Percentiles rank a stretch among this genome's conserved stretches.
Evolutionary conservation across 257 asterid genomes (phyloP).

Genomic region (Parsonsia alboflavescens): DNA sequence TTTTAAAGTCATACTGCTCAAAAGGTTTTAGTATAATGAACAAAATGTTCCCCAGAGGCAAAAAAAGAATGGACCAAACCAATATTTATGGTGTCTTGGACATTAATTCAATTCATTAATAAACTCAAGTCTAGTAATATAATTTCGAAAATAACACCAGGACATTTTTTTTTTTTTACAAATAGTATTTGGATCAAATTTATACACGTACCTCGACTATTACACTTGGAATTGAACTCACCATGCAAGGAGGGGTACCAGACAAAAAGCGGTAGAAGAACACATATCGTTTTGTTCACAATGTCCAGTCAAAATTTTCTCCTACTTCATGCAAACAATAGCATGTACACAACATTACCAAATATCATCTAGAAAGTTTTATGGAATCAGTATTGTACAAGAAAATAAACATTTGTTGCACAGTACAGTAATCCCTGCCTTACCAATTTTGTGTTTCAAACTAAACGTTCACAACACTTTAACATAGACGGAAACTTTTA

Average conservation of each 20-base stretch:
- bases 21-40: background rate
- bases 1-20: background rate
- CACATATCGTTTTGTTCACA: background rate
- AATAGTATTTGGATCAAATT: no score
- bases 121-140: no score
- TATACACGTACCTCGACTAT: no score
- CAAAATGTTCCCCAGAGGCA: background rate
- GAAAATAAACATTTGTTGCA: background rate
- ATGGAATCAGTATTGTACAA: background rate
- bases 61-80: background rate
- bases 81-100: background rate
- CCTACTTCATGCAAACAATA: background rate
- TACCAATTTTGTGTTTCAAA: background rate
- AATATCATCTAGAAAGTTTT: background rate
- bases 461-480: background rate
- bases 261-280: background rate
- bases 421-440: background rate
- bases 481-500: background rate
- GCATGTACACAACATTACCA: background rate
- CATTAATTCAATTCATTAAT: background rate
- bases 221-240: no score
- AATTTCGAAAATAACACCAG: no score
- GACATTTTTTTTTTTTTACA: no score
- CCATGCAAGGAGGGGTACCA: no score
- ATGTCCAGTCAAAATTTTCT: background rate